Evolutionary conservation across 148 eudicot species (phyloP), one percentile per base, ranked within the genome.

Genomic region (Bassia scoparia): DNA sequence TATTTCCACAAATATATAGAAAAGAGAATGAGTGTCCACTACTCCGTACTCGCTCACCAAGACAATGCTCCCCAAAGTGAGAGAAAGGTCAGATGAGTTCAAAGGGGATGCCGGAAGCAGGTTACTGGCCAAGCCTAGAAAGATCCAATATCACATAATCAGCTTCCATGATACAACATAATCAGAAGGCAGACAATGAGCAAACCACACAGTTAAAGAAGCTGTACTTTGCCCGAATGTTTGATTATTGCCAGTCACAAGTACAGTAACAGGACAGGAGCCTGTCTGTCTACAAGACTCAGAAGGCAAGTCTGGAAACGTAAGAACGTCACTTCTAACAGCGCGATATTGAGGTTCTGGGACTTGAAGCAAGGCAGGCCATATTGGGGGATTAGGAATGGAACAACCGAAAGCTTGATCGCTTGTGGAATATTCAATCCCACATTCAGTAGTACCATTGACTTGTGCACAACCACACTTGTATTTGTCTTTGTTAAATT

Each of bases 341-440:
- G 98, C 93, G 41, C 98, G 97, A 76, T 71, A 83, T 33, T 86
- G 69, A 37, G 87, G 86, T 43, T 76, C 85, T 0, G 98, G 97
- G 62, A 91, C 65, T 70, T 91, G 98, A 77, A 94, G 80, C 76
- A 94, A 72, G 8, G 96, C 87, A 74, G 97, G 96, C 97, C 97
- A 91, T 84, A 85, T 85, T 70, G 89, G 87, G 7, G 98, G 97
- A 67, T 58, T 72, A 30, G 83, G 93, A 73, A 91, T 78, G 30
- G 92, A 77, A 75, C 98, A 93, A 61, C 72, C 80, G 16, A 61
- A 16, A 14, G 73, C 86, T 81, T 93, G 98, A 50, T 78, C 83
- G 66, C 64, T 50, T 53, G 84, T 81, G 46, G 98, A 93, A 73
- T 93, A 90, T 63, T 93, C 83, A 64, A 93, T 69, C 63, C 98